Evolutionary conservation across 805 yeast species (phyloP), one percentile per base, ranked within the genome.

Genomic region (Nakazawaea wyomingensis): DNA sequence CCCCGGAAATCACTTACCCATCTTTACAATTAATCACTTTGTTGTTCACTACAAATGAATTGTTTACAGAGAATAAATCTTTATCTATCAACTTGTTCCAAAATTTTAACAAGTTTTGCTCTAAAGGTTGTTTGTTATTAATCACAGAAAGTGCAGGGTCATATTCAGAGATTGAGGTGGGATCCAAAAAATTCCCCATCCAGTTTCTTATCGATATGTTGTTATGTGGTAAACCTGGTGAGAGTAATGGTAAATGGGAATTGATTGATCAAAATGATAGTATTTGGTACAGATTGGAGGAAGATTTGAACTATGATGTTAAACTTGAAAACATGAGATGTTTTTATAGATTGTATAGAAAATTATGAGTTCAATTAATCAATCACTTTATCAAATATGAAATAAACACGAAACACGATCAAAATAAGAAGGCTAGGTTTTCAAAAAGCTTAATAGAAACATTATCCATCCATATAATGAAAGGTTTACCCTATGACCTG

Each of bases 61-160:
- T 88, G 9, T 88, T 88, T 55, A 72, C 82, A 13, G 87, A 79
- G 48, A 75, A 86, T 48, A 78, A 74, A 52, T 64, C 76, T 0
- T 76, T 70, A 34, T 74, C 95, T 4, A 72, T 86, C 30, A 64
- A 70, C 42, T 67, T 84, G 39, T 65, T 88, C 41, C 79, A 80
- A 47, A 55, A 62, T 9, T 59, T 88, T 45, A 71, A 76, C 42
- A 49, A 55, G 4, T 33, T 56, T 6, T 85, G 95, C 59, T 55
- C 61, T 28, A 43, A 59, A 1, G 93, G 90, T 0, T 62, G 86
- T 13, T 59, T 74, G 22, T 60, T 88, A 28, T 65, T 89, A 35
- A 77, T 88, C 19, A 76, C 86, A 2, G 96, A 88, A 54, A 82
- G 93, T 62, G 96, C 96, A 0, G 96, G 96, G 0, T 84, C 95